These are phyloP conservation scores for Raffaelea albimanens DNA, from an alignment of 2,329 filamentous ascomycete species.

Conservation along the genomic window DNA sequence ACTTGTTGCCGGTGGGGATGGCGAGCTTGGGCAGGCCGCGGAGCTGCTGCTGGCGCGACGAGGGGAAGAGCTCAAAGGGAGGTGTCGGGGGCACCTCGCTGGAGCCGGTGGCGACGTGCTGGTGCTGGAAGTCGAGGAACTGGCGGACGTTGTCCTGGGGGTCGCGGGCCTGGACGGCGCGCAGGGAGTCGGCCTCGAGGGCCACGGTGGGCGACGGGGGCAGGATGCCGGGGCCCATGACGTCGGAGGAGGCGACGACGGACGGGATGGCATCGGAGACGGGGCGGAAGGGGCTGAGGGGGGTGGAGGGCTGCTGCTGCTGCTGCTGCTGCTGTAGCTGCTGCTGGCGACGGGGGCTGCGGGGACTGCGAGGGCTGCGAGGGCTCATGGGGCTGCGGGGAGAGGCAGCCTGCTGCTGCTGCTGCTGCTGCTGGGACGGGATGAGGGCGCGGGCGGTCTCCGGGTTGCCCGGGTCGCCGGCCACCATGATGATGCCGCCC, in stretches of 20 bases:
- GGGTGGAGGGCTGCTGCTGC: neutral
- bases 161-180: conserved; percentile 61
- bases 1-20: conserved; percentile 36
- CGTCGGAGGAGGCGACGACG: conserved; percentile 82
- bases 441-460: conserved; percentile 50
- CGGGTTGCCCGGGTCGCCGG: conserved; percentile 71
- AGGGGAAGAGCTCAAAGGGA: conserved; percentile 56
- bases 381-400: neutral
- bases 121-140: conserved; percentile 79
- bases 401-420: neutral
- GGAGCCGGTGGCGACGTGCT: conserved; percentile 23
- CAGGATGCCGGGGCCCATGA: conserved; percentile 61
- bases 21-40: conserved; percentile 52
- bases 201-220: conserved; percentile 43
- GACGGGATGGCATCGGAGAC: conserved; percentile 71
- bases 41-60: conserved; percentile 41
- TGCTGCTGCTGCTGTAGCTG: neutral
- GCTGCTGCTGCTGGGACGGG: conserved; percentile 14
- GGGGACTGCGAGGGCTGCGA: neutral
- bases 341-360: neutral
- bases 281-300: conserved; percentile 45
- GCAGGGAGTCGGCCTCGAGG: conserved; percentile 65
- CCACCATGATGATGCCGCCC: conserved; percentile 63
- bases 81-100: conserved; percentile 59
- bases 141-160: conserved; percentile 90